Evolutionary conservation across 2,329 filamentous ascomycete genomes (phyloP), one percentile per base, ranked within the genome.

Genomic region (Catunica adiposa): DNA sequence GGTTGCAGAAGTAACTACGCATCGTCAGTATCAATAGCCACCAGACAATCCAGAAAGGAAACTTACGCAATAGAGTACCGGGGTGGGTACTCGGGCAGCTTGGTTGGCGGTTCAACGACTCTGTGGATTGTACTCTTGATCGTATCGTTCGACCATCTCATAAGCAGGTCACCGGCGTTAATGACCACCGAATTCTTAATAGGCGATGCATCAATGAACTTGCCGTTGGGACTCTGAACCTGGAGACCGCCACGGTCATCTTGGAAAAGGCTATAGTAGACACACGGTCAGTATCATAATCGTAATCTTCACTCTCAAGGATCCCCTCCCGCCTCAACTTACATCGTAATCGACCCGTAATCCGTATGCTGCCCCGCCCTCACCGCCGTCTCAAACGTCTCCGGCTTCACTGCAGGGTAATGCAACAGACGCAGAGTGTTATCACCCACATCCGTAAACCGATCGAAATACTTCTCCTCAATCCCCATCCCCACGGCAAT

Each of bases 41-140:
- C 4, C 9, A 44, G 11, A n/a, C 40, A 2, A 3, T 44, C 4
- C 11, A 42, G 1, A 22, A 53, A 23, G 15, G 14, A 23, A 20
- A 72, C 76, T 64, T 62, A 96, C 62, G 89, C 89, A 64, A 96
- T 83, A 62, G 84, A 90, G 65, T 96, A 96, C 40, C 85, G 74
- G 0, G 87, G 74, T 1, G 88, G 87, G 66, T 94, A 83, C 40
- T 72, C 69, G 15, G 74, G 75, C 2, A 70, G 71, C 3, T 73
- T 74, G 15, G 73, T 71, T 0, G 86, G 85, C 1, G 89, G 89
- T 69, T 95, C 86, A 3, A 96, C 86, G 0, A 96, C 89, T 9
- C 89, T 80, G 68, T 96, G 89, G 59, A 89, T 79, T 3, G 89
- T 96, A 65, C 85, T 90, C 70, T 85, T 89, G 70, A 96, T 94